Base-by-base conservation (phyloP, 192 early-diverging fungal genomes). In the Ambispora gerdemannii region DNA sequence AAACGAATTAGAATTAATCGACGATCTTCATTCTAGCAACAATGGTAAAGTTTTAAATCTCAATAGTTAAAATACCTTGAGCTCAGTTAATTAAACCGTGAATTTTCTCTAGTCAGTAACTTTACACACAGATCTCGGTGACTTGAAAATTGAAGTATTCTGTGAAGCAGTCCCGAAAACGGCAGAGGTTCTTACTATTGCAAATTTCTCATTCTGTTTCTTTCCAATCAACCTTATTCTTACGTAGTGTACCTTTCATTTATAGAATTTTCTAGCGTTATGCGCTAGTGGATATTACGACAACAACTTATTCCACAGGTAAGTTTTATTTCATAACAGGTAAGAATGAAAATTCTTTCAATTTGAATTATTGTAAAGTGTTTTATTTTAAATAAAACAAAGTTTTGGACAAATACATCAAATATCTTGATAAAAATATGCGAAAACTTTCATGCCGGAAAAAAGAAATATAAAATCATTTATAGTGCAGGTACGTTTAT, bases 241-340 rank as follows among this genome's bases (percentile, higher is more conserved):
- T 68, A 19, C 60, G 32, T 22, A 58, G 28, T 71, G 19, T 10
- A 4, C 43, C 2, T 0, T 7, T 35, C 75, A 47, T 1, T 32
- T 30, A 33, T 70, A 95, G 88, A 98, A 98, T 82, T 98, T 98
- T 82, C 76, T 98, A 47, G 96, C 96, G 1, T 75, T 98, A n/a
- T 96, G 95, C 60, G 96, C 94, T 34, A 89, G 83, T 72, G 91
- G 91, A 49, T 98, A 97, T 77, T 98, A 98, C 77, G 90, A 97
- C 78, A 84, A 86, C 62, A 88, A 84, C 55, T 76, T 92, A 31
- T 88, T 98, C 67, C 95, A 96, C 72, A 80, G 88, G 66, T 81
- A 81, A 3, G 50, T 55, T 4, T n/a, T n/a, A n/a, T n/a, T n/a
- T n/a, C n/a, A n/a, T n/a, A n/a, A 6, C 3, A 24, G 25, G 10